Evolutionary conservation across 768 basidiomycete genomes (phyloP).

Genomic region (Collybia nuda): DNA sequence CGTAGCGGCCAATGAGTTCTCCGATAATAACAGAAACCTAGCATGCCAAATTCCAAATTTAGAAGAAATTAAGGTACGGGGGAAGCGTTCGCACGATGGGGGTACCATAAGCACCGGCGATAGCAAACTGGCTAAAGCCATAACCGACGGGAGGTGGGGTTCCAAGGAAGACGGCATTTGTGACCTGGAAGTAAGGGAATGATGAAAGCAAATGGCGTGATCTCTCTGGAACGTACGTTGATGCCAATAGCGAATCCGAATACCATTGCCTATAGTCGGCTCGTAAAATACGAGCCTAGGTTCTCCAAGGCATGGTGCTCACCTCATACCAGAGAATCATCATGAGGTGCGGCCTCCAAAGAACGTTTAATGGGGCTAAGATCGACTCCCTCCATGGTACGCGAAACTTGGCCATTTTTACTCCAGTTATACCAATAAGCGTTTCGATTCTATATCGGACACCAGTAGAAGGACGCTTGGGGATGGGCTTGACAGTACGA

Average conservation of each 20-base stretch:
- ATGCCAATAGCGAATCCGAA: constrained; percentile 32
- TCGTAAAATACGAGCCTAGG: background rate
- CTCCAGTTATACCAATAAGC: constrained; percentile 51
- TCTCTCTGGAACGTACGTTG: constrained; percentile 28
- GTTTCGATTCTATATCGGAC: constrained; percentile 50
- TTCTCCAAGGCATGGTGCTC: background rate
- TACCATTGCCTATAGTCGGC: constrained; percentile 17
- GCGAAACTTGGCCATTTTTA: constrained; percentile 44
- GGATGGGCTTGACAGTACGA: constrained; percentile 44
- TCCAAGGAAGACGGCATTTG: constrained; percentile 22
- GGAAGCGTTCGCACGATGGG: constrained; percentile 29
- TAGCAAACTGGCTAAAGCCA: constrained; percentile 37
- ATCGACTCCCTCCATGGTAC: constrained; percentile 34
- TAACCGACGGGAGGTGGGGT: constrained; percentile 27
- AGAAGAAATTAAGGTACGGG: background rate
- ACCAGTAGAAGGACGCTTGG: constrained; percentile 31
- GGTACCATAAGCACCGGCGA: constrained; percentile 38
- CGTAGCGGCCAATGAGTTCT: constrained; percentile 35
- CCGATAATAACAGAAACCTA: constrained; percentile 37
- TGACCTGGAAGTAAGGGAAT: constrained; percentile 32
- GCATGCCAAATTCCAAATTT: background rate
- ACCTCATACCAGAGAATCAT: constrained; percentile 41
- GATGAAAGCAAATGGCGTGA: background rate
- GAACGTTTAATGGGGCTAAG: constrained; percentile 33
- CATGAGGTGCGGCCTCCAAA: constrained; percentile 50